These are phyloP conservation scores for Salicornia ramosissima DNA, from an alignment of 148 eudicot species.

Conservation along the genomic window DNA sequence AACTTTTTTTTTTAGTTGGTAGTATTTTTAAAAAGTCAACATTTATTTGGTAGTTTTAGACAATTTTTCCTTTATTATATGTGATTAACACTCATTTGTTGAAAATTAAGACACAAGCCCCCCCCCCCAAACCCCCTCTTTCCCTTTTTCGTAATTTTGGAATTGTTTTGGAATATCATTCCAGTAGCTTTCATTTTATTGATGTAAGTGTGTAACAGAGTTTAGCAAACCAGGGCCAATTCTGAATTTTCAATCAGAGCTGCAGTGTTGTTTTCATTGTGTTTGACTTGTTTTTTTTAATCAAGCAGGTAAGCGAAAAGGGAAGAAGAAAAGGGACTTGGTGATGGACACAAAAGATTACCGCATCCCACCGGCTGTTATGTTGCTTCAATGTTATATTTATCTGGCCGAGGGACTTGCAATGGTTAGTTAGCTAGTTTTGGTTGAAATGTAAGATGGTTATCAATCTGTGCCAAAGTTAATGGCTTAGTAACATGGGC, in stretches of 20 bases:
- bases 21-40: too few relatives aligned
- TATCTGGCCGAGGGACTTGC: conserved; percentile 90
- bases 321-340: conserved; percentile 78
- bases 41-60: too few relatives aligned
- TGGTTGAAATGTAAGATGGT: conserved; percentile 2
- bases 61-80: too few relatives aligned
- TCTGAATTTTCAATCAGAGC: not conserved
- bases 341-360: conserved; percentile 64
- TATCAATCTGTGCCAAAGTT: conserved; percentile 1
- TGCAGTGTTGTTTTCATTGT: not conserved
- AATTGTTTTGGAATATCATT: too few relatives aligned
- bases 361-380: conserved; percentile 62
- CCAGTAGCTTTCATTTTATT: too few relatives aligned
- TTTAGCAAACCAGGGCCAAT: too few relatives aligned
- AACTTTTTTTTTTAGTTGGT: too few relatives aligned
- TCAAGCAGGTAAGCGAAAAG: conserved; percentile 63
- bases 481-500: not conserved
- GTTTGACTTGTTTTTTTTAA: conserved; percentile 15
- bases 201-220: too few relatives aligned
- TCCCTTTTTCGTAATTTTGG: too few relatives aligned
- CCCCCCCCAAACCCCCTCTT: too few relatives aligned
- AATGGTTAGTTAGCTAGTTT: conserved; percentile 42
- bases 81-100: too few relatives aligned
- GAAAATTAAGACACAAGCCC: too few relatives aligned
- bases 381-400: conserved; percentile 81